Evolutionary conservation across 306 rosid genomes (phyloP).

Genomic region (Cucumis hystrix): DNA sequence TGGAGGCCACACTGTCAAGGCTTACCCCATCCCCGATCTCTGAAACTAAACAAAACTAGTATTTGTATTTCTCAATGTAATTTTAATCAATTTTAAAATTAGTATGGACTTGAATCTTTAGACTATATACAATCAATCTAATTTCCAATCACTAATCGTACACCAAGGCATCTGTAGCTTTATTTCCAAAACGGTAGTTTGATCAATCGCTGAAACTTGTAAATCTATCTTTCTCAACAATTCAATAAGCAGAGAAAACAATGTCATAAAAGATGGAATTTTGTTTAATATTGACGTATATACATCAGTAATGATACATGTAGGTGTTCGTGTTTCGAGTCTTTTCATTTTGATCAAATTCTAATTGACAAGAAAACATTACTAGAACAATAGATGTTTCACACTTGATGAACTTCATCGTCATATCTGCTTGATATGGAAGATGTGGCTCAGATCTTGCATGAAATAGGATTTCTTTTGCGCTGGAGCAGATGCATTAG

Average conservation of each 20-base stretch:
- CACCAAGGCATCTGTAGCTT: no score
- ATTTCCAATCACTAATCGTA: no score
- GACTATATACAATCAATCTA: no score
- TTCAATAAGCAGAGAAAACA: background rate
- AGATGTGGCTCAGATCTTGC: slow-evolving; percentile 22
- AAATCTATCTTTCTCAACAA: no score
- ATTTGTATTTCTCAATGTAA: no score
- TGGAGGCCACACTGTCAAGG: slow-evolving; percentile 38
- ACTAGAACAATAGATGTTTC: background rate
- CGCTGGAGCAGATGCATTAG: slow-evolving; percentile 73
- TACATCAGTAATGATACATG: background rate
- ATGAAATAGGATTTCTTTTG: slow-evolving; percentile 23
- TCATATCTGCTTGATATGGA: background rate
- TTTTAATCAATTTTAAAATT: no score
- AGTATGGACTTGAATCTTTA: no score
- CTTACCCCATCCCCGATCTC: background rate
- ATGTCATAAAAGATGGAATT: background rate
- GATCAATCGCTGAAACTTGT: no score
- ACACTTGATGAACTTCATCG: background rate
- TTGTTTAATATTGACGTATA: background rate
- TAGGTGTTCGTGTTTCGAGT: background rate
- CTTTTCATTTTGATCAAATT: background rate
- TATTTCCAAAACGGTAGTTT: no score
- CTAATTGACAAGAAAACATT: background rate
- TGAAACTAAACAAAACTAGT: background rate